Evolutionary conservation across 495 filamentous ascomycete genomes (phyloP), one percentile per base, ranked within the genome.

Genomic region (Penicillium turbatum): DNA sequence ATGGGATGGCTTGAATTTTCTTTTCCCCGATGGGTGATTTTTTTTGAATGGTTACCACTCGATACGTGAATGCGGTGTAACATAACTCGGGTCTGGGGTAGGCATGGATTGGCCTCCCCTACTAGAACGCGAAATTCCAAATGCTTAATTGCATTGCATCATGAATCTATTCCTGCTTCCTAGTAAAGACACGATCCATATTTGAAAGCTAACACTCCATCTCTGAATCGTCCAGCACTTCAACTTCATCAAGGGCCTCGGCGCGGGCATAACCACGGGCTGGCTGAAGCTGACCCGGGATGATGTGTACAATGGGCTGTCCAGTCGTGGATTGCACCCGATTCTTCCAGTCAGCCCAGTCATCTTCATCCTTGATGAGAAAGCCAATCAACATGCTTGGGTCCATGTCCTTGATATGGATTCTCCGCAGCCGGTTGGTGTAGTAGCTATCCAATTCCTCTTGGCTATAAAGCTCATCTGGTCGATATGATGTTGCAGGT

Each of bases 341-440:
- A 44, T 74, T 70, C 59, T 88, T 83, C 91, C 90, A 97, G 55
- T 82, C 79, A 29, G 74, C 71, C 88, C 95, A 99, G 53, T 97
- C 95, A 21, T 82, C 78, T 56, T 89, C 84, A 57, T 90, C 79
- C 29, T 77, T 78, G 53, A 99, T 91, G 5, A 99, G 73, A 60
- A 99, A 97, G n/a, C 87, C 95, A 49, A 99, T 88, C 27, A 99
- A 74, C 95, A 99, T 99, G 68, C 92, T 96, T 7, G 95, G 95
- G 62, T 99, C 95, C 90, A 97, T 92, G 51, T 97, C 93, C 52
- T 83, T 82, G 31, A 97, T 78, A 51, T 91, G 86, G 26, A 99
- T 76, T 38, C 89, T 78, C 29, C 93, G 82, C 16, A 97, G 62
- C 31, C 95, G 83, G 41, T 87, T 80, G 3, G 91, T 97, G 67